These are phyloP conservation scores for Colletotrichum sp. DNA, from an alignment of 2,329 filamentous ascomycete species.

Conservation along the genomic window DNA sequence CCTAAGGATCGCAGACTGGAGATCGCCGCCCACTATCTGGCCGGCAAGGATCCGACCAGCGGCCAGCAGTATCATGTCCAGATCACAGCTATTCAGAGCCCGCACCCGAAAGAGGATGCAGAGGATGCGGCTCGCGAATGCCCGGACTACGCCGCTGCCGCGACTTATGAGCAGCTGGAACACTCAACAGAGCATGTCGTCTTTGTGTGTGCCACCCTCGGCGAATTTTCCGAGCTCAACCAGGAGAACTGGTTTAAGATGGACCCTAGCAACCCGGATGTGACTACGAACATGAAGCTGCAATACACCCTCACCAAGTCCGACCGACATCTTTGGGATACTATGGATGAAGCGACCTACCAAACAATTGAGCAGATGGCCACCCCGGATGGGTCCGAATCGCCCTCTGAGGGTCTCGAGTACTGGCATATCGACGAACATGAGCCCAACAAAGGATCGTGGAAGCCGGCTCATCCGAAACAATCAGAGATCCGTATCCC, in stretches of 20 bases:
- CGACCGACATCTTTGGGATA: not conserved
- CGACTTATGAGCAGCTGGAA: not conserved
- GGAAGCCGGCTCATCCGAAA: not conserved
- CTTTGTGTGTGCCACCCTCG: not conserved
- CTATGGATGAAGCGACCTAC: accelerated
- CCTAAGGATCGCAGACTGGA: not conserved
- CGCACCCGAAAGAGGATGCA: not conserved
- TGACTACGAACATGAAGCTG: not conserved
- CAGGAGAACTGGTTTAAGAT: not conserved
- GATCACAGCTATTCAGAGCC: not conserved
- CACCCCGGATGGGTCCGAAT: accelerated
- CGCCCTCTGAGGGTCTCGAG: accelerated
- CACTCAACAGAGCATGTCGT: not conserved
- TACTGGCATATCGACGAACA: not conserved
- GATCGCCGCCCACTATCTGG: not conserved
- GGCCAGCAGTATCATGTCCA: not conserved
- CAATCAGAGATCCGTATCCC: not conserved
- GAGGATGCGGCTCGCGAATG: not conserved
- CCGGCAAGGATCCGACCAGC: not conserved
- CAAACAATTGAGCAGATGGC: not conserved
- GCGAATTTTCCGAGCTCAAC: not conserved
- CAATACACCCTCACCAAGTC: not conserved
- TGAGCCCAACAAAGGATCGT: not conserved
- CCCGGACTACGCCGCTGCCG: not conserved
- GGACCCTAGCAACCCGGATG: not conserved